A percentile compares a stretch with the other conserved stretches of the same genome.
Conservation (phyloP, 768 basidiomycete species). For the Royoungia palumana region DNA sequence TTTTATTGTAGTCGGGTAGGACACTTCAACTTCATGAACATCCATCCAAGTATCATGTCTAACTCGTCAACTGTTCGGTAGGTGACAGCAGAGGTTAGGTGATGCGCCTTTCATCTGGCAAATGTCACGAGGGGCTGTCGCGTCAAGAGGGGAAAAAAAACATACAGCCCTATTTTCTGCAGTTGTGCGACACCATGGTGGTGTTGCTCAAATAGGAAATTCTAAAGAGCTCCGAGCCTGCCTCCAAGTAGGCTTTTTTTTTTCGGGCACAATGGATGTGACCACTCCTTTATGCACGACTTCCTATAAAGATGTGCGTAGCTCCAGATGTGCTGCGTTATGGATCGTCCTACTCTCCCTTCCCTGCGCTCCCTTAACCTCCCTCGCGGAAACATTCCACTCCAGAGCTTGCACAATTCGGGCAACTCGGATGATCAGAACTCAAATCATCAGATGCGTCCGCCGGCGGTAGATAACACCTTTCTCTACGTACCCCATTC, state of each 20-base stretch:
- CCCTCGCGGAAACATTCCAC: constrained; percentile 7
- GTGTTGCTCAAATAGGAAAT: constrained; percentile 5
- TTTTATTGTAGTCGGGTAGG: neutral
- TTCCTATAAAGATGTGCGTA: constrained; percentile 12
- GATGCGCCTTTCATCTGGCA: constrained; percentile 81
- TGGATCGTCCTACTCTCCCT: constrained; percentile 47
- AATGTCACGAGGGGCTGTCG: constrained; percentile 9
- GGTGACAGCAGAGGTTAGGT: constrained; percentile 82
- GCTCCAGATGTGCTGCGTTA: neutral
- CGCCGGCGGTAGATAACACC: constrained; percentile 10
- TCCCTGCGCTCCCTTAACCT: constrained; percentile 50
- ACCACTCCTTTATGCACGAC: neutral
- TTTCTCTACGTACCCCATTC: neutral
- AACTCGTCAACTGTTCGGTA: constrained; percentile 92
- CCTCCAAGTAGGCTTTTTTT: no score
- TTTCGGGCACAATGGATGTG: no score
- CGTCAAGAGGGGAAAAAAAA: neutral
- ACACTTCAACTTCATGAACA: constrained; percentile 99
- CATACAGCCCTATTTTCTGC: constrained; percentile 35
- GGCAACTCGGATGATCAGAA: neutral
- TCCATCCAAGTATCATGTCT: constrained; percentile 94
- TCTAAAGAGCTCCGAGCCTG: no score
- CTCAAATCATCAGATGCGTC: no score
- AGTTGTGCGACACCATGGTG: constrained; percentile 14
- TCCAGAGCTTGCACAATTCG: constrained; percentile 11